Percentiles rank a stretch among this genome's conserved stretches.
phyloP scores from a whole-genome alignment of 2,329 filamentous ascomycete species.

The Lasiodiplodia sp. region DNA sequence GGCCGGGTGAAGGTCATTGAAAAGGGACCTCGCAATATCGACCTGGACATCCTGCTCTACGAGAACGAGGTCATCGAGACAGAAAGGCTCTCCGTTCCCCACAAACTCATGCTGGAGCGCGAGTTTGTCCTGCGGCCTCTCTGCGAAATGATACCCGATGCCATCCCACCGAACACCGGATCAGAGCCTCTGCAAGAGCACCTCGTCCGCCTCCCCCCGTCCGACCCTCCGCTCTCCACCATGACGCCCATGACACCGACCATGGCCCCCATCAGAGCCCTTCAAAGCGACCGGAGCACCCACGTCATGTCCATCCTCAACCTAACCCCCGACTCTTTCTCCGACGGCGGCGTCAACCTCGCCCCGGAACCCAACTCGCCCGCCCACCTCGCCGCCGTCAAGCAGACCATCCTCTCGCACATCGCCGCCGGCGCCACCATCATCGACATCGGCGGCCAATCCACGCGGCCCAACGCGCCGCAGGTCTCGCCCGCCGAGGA shows the following conservation, averaged over 20 bases:
- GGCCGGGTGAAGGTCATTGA: constrained; percentile 86
- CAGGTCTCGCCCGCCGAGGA: constrained; percentile 79
- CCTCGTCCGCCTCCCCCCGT: constrained; percentile 46
- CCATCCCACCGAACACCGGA: constrained; percentile 53
- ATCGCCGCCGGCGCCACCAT: constrained; percentile 78
- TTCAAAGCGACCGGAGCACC: constrained; percentile 58
- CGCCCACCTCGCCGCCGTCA: constrained; percentile 58
- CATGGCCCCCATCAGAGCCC: constrained; percentile 39
- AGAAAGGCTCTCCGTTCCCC: constrained; percentile 82
- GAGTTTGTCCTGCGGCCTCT: constrained; percentile 93
- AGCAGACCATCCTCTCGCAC: constrained; percentile 66
- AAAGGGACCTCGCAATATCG: constrained; percentile 93
- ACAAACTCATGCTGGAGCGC: constrained; percentile 83
- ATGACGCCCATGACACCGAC: constrained; percentile 48
- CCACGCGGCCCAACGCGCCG: constrained; percentile 78
- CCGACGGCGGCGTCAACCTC: constrained; percentile 73
- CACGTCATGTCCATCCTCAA: constrained; percentile 95
- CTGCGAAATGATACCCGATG: constrained; percentile 61
- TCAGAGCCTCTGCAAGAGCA: constrained; percentile 39
- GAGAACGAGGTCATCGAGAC: constrained; percentile 70
- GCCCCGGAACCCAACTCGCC: constrained; percentile 34
- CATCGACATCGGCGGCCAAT: constrained; percentile 92
- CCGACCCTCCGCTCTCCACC: constrained; percentile 47
- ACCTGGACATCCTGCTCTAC: constrained; percentile 91
- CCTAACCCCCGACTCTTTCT: constrained; percentile 95